Evolutionary conservation across 352 stramenopile genomes (phyloP).

Genomic region (Globisporangium iwayamae): DNA sequence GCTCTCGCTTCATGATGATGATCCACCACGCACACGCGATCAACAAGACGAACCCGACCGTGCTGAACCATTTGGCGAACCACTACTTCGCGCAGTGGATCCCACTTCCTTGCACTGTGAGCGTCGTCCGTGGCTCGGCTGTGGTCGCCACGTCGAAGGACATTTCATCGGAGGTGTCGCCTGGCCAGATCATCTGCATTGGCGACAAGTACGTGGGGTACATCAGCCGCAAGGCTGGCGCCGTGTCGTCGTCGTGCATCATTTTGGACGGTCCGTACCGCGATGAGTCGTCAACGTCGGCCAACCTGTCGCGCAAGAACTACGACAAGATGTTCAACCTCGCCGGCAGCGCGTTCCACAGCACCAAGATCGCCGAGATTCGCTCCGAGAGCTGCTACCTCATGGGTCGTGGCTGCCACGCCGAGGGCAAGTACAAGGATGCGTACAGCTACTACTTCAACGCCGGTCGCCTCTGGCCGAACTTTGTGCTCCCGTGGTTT

Average conservation of each 20-base stretch:
- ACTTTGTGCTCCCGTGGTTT: slow-evolving; percentile 86
- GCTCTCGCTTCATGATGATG: slow-evolving; percentile 89
- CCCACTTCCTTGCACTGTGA: slow-evolving; percentile 82
- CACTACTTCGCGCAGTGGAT: slow-evolving; percentile 98
- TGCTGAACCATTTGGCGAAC: slow-evolving; percentile 97
- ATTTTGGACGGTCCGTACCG: slow-evolving; percentile 79
- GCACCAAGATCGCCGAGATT: slow-evolving; percentile 88
- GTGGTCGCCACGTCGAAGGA: slow-evolving; percentile 86
- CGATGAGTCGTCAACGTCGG: slow-evolving; percentile 56
- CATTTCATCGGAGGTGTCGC: slow-evolving; percentile 83
- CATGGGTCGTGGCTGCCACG: slow-evolving; percentile 94
- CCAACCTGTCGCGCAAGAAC: slow-evolving; percentile 81
- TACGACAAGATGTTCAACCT: slow-evolving; percentile 91
- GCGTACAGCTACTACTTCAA: slow-evolving; percentile 97
- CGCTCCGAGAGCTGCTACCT: slow-evolving; percentile 96
- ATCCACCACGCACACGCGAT: slow-evolving; percentile 89
- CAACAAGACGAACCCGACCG: slow-evolving; percentile 86
- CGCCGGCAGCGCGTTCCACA: slow-evolving; percentile 85
- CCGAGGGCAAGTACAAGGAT: slow-evolving; percentile 92
- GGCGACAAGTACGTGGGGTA: slow-evolving; percentile 90
- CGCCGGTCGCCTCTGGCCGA: slow-evolving; percentile 83
- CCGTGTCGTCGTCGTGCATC: slow-evolving; percentile 61
- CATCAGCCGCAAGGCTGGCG: slow-evolving; percentile 63
- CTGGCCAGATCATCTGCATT: slow-evolving; percentile 92
- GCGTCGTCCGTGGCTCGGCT: slow-evolving; percentile 81